Evolutionary conservation across 441 rosid species (phyloP).

Genomic region (Metrosideros polymorpha): DNA sequence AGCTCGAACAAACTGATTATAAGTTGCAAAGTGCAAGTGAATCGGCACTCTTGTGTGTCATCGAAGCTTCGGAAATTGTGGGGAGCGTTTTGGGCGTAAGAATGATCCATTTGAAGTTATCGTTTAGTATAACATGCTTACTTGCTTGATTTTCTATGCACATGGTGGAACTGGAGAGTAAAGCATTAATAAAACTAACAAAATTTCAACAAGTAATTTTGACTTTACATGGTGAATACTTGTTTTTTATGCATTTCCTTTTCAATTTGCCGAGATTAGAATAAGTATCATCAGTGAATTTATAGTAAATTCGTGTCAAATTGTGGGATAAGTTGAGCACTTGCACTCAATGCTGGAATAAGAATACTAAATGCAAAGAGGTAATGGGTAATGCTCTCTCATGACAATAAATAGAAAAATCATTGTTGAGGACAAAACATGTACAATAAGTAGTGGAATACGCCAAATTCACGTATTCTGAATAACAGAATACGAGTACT

Average conservation of each 20-base stretch:
- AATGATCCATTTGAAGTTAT: neutral
- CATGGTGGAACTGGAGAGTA: neutral
- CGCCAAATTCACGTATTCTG: neutral
- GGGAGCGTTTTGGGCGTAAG: neutral
- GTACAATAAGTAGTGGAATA: neutral
- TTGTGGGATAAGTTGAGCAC: neutral
- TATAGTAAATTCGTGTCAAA: neutral
- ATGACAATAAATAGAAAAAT: neutral
- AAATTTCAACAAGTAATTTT: neutral
- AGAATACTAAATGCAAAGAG: neutral
- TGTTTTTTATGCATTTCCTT: neutral
- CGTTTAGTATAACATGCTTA: neutral
- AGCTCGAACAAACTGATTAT: neutral
- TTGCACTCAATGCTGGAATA: neutral
- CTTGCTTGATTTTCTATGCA: neutral
- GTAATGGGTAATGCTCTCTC: neutral
- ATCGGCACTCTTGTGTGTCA: neutral
- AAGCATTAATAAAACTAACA: neutral
- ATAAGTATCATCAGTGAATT: neutral
- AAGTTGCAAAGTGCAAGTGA: neutral
- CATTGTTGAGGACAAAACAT: neutral
- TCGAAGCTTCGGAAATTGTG: neutral
- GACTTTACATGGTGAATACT: neutral
- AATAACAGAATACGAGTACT: neutral
- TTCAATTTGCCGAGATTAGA: neutral